Evolutionary conservation across 495 filamentous ascomycete genomes (phyloP), one percentile per base, ranked within the genome.

Genomic region (Parathielavia hyrcaniae): DNA sequence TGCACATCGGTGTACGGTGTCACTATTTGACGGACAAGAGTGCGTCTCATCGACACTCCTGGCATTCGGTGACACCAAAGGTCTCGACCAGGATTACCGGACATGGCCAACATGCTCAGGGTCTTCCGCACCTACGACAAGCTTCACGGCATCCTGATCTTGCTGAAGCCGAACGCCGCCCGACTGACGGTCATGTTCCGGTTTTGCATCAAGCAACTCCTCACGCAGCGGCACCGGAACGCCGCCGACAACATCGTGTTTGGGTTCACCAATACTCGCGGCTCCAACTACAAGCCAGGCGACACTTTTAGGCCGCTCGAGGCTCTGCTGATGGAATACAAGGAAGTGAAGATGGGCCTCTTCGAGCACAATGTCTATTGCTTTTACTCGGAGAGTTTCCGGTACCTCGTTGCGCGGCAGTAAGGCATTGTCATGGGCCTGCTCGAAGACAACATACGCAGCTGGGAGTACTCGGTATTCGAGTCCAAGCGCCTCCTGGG

Each of bases 331-430:
- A 44, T 30, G 13, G 49, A 68, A 13, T 57, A 71, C 34, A 52
- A 20, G 3, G 64, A 69, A 10, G 60, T 74, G 19, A 48, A 63
- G 7, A 38, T 75, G 0, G 23, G 36, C 0, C 67, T 75, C 1
- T 52, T 43, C 0, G 43, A 32, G 0, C n/a, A 68, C 3, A 73
- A 61, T 13, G 64, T 62, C 0, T 79, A 75, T 48, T 77, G 74
- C 47, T 77, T 79, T 32, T 75, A 79, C 54, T 77, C 74, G 0
- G 74, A 77, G 56, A 72, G 69, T 46, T 79, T 78, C 50, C 72
- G 74, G 0, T 79, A 69, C 46, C 61, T 79, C 0, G 75, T 73
- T 2, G 75, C 75, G 4, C 49, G 55, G 30, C 75, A 72, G 39
- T 64, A 69, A 10, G 66, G 68, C 14, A 38, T 72, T 19, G 46